Evolutionary conservation across 169 alveolate genomes (phyloP).

Genomic region (Neospora caninum): DNA sequence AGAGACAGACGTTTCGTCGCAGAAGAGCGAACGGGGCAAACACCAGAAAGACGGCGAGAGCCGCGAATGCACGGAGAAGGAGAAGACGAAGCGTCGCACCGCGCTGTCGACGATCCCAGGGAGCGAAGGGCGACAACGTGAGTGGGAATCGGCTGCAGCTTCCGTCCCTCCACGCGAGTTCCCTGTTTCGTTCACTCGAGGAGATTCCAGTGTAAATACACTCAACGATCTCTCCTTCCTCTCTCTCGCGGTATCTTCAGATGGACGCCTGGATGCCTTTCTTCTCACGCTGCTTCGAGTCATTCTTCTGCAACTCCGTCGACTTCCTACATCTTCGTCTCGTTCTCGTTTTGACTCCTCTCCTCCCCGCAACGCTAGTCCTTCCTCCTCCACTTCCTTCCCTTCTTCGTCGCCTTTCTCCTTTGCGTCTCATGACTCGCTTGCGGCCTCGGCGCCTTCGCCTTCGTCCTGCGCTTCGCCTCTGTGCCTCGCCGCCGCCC

Average conservation of each 20-base stretch:
- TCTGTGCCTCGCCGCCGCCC: background rate
- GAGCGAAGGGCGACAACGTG: too few relatives aligned
- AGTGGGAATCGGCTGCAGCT: too few relatives aligned
- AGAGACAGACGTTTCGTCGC: too few relatives aligned
- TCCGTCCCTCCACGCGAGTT: too few relatives aligned
- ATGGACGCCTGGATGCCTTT: constrained; percentile 1
- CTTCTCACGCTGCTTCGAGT: background rate
- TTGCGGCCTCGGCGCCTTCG: background rate
- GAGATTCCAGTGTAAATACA: too few relatives aligned
- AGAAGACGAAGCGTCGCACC: too few relatives aligned
- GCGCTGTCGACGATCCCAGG: too few relatives aligned
- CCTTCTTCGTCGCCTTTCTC: background rate
- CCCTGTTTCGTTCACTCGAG: too few relatives aligned
- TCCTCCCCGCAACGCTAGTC: background rate
- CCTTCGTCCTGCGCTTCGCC: background rate
- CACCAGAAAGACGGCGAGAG: too few relatives aligned
- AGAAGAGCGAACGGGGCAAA: too few relatives aligned
- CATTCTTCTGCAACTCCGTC: background rate
- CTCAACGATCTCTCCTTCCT: background rate
- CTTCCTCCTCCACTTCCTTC: background rate
- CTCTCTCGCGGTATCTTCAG: background rate
- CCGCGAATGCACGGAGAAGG: too few relatives aligned
- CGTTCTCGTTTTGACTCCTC: background rate
- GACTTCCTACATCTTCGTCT: background rate
- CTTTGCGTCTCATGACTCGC: background rate